These are phyloP conservation scores for Cyclocybe aegerita DNA, from an alignment of 768 basidiomycete species.

Conservation along the genomic window DNA sequence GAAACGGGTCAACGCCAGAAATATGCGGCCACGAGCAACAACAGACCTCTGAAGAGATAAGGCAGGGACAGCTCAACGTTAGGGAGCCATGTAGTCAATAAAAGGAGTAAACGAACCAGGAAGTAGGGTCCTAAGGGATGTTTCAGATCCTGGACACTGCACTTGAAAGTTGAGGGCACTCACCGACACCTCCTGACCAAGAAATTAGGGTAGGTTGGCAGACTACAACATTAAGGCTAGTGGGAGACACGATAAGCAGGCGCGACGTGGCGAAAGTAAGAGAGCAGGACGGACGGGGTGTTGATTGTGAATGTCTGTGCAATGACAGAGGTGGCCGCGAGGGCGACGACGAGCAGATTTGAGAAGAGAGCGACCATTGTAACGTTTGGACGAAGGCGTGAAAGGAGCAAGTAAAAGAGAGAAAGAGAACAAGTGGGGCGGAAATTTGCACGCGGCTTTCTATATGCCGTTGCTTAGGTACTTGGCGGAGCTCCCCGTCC, in stretches of 20 bases:
- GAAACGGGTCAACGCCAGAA: background rate
- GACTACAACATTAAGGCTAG: slow-evolving; percentile 20
- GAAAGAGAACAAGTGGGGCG: slow-evolving; percentile 2
- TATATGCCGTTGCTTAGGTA: background rate
- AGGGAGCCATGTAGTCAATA: background rate
- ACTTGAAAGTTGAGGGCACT: background rate
- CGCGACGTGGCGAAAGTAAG: background rate
- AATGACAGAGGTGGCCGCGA: slow-evolving; percentile 17
- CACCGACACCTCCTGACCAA: slow-evolving; percentile 26
- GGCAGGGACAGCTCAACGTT: background rate
- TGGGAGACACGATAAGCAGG: slow-evolving; percentile 3
- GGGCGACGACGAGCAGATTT: slow-evolving; percentile 13
- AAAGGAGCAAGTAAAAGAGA: slow-evolving; percentile 2
- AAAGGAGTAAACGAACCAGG: slow-evolving; percentile 21
- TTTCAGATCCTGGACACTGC: background rate
- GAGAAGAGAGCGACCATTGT: slow-evolving; percentile 25
- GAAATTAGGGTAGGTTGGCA: slow-evolving; percentile 23
- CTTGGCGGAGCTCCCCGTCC: slow-evolving; percentile 5
- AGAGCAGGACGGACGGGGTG: slow-evolving; percentile 19
- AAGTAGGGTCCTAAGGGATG: slow-evolving; percentile 21
- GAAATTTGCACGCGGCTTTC: background rate
- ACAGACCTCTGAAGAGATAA: slow-evolving; percentile 13
- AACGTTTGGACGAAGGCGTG: background rate
- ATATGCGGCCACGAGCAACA: background rate
- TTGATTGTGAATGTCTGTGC: slow-evolving; percentile 24